These are phyloP conservation scores for Ricinus communis DNA, from an alignment of 345 rosid genomes.

Conservation along the genomic window DNA sequence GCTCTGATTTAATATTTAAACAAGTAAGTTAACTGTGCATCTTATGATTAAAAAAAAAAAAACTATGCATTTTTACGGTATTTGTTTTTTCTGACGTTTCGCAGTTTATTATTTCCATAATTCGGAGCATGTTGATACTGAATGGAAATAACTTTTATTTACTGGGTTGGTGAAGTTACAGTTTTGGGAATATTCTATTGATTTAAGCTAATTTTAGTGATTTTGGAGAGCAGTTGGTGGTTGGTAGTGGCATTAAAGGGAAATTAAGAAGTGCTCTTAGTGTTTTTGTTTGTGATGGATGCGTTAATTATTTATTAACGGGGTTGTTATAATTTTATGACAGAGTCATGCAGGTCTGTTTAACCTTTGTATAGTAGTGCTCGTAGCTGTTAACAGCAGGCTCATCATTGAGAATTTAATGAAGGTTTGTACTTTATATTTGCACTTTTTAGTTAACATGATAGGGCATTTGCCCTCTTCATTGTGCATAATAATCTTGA, in stretches of 20 bases:
- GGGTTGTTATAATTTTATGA: too few relatives aligned
- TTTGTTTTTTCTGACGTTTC: too few relatives aligned
- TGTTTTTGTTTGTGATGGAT: too few relatives aligned
- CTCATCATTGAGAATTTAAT: conserved; percentile 91
- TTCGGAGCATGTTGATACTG: neutral
- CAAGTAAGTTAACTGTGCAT: conserved; percentile 46
- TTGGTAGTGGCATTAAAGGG: too few relatives aligned
- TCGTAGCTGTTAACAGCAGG: conserved; percentile 93
- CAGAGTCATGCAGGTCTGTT: conserved; percentile 99
- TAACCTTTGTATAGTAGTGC: conserved; percentile 95
- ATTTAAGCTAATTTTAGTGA: neutral
- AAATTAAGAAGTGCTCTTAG: too few relatives aligned
- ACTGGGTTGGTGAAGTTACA: neutral
- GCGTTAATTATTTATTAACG: too few relatives aligned
- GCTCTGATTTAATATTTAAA: conserved; percentile 79
- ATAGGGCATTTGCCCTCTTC: too few relatives aligned
- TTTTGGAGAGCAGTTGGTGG: too few relatives aligned
- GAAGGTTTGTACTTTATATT: conserved; percentile 57
- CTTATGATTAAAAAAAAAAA: neutral
- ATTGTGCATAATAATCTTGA: too few relatives aligned
- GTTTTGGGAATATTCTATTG: neutral
- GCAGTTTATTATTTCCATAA: too few relatives aligned
- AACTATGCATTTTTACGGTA: too few relatives aligned
- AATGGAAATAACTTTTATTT: neutral
- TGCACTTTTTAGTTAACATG: too few relatives aligned